Percentiles rank a stretch among this genome's conserved stretches.
These are phyloP conservation scores for Saccharomyces hybrid DNA, from an alignment of 1,139 yeast species.

Conservation along the genomic window DNA sequence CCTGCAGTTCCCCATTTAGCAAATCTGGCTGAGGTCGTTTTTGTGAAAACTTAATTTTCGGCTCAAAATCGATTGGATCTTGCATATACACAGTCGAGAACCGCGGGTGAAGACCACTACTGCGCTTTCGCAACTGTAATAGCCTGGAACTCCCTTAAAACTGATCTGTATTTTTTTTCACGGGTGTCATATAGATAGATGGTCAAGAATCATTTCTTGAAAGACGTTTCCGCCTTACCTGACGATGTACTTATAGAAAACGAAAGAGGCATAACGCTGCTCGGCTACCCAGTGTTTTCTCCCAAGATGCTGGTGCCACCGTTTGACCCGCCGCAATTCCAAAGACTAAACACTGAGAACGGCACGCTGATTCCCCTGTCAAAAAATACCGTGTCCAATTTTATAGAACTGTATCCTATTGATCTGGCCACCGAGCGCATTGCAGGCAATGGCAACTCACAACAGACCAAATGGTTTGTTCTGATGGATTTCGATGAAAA, in stretches of 20 bases:
- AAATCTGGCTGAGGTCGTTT: background rate
- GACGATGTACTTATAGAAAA: constrained; percentile 44
- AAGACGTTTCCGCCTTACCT: background rate
- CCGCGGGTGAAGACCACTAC: background rate
- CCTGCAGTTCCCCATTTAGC: background rate
- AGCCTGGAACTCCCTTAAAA: background rate
- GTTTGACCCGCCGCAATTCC: constrained; percentile 43
- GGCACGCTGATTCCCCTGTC: background rate
- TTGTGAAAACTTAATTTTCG: background rate
- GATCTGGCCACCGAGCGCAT: constrained; percentile 3
- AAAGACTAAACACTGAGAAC: constrained; percentile 31
- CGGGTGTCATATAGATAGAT: background rate
- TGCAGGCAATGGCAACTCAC: constrained; percentile 31
- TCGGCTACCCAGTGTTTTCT: constrained; percentile 49
- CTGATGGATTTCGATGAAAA: constrained; percentile 41
- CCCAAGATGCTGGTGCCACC: constrained; percentile 37
- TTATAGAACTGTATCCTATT: constrained; percentile 19
- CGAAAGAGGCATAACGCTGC: constrained; percentile 46
- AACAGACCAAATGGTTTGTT: constrained; percentile 55
- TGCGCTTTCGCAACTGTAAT: background rate
- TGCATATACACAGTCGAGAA: background rate
- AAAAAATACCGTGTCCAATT: background rate
- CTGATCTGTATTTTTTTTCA: background rate
- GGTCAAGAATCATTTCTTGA: background rate
- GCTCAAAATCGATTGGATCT: background rate